Percentiles rank a stretch among this genome's conserved stretches.
phyloP scores from a whole-genome alignment of 495 filamentous ascomycete genomes.

The Aspergillus cavernicola region DNA sequence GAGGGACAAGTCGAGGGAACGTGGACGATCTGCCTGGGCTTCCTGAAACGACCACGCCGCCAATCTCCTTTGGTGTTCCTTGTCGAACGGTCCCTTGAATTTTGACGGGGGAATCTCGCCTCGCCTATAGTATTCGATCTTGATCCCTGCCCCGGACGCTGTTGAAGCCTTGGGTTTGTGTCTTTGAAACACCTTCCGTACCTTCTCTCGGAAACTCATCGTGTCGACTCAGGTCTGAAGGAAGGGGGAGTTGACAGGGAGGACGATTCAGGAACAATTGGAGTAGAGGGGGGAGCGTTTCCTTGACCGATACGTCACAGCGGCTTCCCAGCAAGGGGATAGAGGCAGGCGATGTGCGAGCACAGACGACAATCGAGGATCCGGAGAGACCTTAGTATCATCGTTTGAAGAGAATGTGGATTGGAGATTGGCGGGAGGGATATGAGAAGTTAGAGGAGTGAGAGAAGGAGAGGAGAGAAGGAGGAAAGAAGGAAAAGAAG shows the following conservation, averaged over 20 bases:
- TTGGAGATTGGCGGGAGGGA: not conserved
- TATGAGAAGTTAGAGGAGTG: conserved; percentile 7
- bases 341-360: conserved; percentile 38
- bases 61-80: conserved; percentile 45
- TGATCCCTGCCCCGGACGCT: conserved; percentile 27
- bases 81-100: conserved; percentile 50
- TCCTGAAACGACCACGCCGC: conserved; percentile 48
- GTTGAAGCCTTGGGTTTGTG: conserved; percentile 24
- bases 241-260: not conserved
- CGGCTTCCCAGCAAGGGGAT: conserved; percentile 33
- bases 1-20: conserved; percentile 34
- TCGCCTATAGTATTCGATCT: conserved; percentile 50
- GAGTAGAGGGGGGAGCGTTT: conserved; percentile 10
- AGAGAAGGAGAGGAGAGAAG: conserved; percentile 9
- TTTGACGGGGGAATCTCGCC: conserved; percentile 50
- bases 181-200: conserved; percentile 36
- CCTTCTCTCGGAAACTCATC: conserved; percentile 47
- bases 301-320: conserved; percentile 23
- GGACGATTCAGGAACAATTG: not conserved
- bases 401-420: conserved; percentile 21
- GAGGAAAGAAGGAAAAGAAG: conserved; percentile 3
- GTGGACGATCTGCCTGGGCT: conserved; percentile 35
- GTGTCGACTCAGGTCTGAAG: not conserved
- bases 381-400: conserved; percentile 23
- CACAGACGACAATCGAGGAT: conserved; percentile 25